Percentiles rank a stretch among this genome's conserved stretches.
Evolutionary conservation across 2,329 filamentous ascomycete genomes (phyloP).

Genomic region (Aspergillus amoenus): DNA sequence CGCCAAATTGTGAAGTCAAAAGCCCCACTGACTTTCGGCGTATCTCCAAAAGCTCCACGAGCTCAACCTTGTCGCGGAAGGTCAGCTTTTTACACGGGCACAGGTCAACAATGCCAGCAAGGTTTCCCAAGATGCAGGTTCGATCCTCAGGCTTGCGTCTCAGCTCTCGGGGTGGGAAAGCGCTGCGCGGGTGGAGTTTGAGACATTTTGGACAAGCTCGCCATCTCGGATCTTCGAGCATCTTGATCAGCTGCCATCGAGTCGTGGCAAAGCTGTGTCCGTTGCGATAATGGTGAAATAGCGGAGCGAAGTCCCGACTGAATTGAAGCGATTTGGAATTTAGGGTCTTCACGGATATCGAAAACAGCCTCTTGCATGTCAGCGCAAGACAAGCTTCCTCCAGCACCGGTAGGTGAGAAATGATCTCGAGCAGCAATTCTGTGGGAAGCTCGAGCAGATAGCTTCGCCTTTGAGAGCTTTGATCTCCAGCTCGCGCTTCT

Average conservation of each 20-base stretch:
- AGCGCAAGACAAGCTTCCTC: slow-evolving; percentile 39
- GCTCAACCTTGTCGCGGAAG: slow-evolving; percentile 37
- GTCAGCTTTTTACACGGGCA: slow-evolving; percentile 43
- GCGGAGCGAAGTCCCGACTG: slow-evolving; percentile 38
- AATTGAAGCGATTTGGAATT: slow-evolving; percentile 36
- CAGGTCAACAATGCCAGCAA: slow-evolving; percentile 39
- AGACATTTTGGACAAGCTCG: slow-evolving; percentile 37
- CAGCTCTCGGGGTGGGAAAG: slow-evolving; percentile 35
- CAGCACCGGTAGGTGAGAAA: slow-evolving; percentile 34
- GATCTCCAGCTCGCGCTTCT: slow-evolving; percentile 15
- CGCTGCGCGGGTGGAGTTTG: slow-evolving; percentile 37
- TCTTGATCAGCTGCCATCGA: slow-evolving; percentile 37
- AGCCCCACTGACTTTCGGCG: slow-evolving; percentile 27
- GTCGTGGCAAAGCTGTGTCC: slow-evolving; percentile 36
- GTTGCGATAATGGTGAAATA: slow-evolving; percentile 41
- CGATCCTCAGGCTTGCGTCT: slow-evolving; percentile 33
- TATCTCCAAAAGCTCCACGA: slow-evolving; percentile 33
- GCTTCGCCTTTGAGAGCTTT: slow-evolving; percentile 23
- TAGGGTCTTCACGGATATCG: slow-evolving; percentile 32
- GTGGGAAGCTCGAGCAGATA: slow-evolving; percentile 39
- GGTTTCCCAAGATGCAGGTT: slow-evolving; percentile 33
- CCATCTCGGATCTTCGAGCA: slow-evolving; percentile 38
- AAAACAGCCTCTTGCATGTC: slow-evolving; percentile 38
- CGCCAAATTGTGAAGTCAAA: slow-evolving; percentile 29
- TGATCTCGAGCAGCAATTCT: slow-evolving; percentile 38